A percentile compares a stretch with the other conserved stretches of the same genome.
These are phyloP conservation scores for Dothiorella sarmentorum DNA, from an alignment of 2,329 filamentous ascomycete species.

Conservation along the genomic window DNA sequence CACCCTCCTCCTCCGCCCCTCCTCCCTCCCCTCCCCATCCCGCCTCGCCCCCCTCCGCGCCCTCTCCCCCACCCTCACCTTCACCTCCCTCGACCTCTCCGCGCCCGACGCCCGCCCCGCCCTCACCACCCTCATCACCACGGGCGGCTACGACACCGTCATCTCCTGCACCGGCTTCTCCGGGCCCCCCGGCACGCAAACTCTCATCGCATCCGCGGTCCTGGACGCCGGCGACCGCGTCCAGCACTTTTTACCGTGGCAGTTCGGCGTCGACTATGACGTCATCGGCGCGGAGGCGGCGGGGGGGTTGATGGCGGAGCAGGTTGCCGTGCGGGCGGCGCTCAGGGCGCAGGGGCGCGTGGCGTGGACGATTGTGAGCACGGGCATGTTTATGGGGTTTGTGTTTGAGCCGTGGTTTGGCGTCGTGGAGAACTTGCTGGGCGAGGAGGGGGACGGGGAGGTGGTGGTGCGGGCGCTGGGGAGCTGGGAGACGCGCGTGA, in stretches of 20 bases:
- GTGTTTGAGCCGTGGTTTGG: slow-evolving; percentile 63
- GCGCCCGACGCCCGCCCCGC: slow-evolving; percentile 39
- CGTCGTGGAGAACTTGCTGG: slow-evolving; percentile 50
- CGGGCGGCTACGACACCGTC: slow-evolving; percentile 50
- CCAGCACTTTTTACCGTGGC: slow-evolving; percentile 63
- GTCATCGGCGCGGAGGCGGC: slow-evolving; percentile 47
- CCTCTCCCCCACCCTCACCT: background rate
- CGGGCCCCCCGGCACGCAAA: slow-evolving; percentile 47
- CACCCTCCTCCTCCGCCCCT: slow-evolving; percentile 53
- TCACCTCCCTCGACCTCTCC: slow-evolving; percentile 40
- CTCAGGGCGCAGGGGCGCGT: slow-evolving; percentile 34
- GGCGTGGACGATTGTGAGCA: slow-evolving; percentile 64
- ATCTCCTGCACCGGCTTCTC: slow-evolving; percentile 63
- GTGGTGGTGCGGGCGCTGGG: slow-evolving; percentile 54
- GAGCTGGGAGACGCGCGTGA: slow-evolving; percentile 60
- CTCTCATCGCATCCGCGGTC: slow-evolving; percentile 56
- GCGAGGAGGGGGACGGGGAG: slow-evolving; percentile 15
- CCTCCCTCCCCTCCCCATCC: slow-evolving; percentile 39
- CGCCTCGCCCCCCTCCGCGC: slow-evolving; percentile 21
- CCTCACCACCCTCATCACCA: slow-evolving; percentile 32
- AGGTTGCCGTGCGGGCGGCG: slow-evolving; percentile 45
- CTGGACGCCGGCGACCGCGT: slow-evolving; percentile 41
- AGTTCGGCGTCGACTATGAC: slow-evolving; percentile 72
- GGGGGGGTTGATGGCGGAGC: slow-evolving; percentile 61
- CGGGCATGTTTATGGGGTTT: slow-evolving; percentile 69